Evolutionary conservation across 371 early-diverging fungal genomes (phyloP).

Genomic region (Syncephalastrum contaminatum): DNA sequence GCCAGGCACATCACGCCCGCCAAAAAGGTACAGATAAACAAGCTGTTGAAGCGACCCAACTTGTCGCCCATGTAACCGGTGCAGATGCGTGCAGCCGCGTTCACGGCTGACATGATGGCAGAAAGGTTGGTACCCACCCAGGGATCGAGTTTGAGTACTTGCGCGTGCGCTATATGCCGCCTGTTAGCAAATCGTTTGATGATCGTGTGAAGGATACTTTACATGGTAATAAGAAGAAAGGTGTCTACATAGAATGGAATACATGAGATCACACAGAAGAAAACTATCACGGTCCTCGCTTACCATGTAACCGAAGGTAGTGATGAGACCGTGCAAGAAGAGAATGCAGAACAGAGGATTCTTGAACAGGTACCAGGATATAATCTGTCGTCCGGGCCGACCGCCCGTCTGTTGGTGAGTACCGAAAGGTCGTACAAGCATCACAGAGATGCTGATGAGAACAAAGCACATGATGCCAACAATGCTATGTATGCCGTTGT

Average conservation of each 20-base stretch:
- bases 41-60: constrained; percentile 58
- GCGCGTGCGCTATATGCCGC: constrained; percentile 26
- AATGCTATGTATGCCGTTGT: constrained; percentile 8
- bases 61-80: constrained; percentile 56
- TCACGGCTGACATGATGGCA: constrained; percentile 51
- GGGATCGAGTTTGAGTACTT: constrained; percentile 25
- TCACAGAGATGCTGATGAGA: constrained; percentile 9
- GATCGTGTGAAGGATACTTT: not conserved
- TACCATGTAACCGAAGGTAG: constrained; percentile 32
- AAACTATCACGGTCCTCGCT: not conserved
- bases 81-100: constrained; percentile 45
- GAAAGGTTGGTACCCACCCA: constrained; percentile 42
- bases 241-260: constrained; percentile 16
- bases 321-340: constrained; percentile 25
- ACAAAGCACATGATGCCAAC: constrained; percentile 48
- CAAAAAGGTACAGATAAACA: constrained; percentile 47
- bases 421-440: constrained; percentile 21
- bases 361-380: constrained; percentile 31
- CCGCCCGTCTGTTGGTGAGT: constrained; percentile 38
- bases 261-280: not conserved
- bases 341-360: constrained; percentile 26
- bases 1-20: constrained; percentile 36
- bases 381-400: constrained; percentile 28
- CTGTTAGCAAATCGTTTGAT: not conserved
- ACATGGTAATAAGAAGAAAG: constrained; percentile 31